Conservation (phyloP, 257 asterid genomes). For the Coffea canephora region DNA sequence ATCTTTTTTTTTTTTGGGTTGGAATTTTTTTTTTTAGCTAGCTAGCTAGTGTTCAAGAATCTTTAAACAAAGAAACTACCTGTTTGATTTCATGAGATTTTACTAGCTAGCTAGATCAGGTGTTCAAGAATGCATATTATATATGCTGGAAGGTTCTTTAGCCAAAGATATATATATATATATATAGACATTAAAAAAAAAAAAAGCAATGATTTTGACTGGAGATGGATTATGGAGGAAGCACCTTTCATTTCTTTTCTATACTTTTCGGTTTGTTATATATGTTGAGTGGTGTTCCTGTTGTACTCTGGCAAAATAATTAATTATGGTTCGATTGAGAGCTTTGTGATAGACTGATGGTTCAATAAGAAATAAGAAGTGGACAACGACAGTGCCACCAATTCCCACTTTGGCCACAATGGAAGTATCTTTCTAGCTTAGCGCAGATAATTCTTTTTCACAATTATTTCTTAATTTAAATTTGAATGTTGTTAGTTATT, state of each 20-base stretch:
- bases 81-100: background rate
- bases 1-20: no score
- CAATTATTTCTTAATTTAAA: no score
- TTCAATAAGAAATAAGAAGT: background rate
- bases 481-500: no score
- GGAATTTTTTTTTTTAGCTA: no score
- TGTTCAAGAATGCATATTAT: no score
- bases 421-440: constrained; percentile 6
- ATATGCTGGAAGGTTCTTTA: background rate
- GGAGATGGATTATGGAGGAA: background rate
- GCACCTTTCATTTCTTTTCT: background rate
- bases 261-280: background rate
- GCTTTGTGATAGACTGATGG: background rate
- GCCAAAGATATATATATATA: no score
- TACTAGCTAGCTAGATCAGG: background rate
- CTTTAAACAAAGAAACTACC: background rate
- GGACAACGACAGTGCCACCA: constrained; percentile 6
- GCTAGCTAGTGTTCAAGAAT: background rate
- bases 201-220: background rate
- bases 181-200: no score
- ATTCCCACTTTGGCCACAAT: background rate
- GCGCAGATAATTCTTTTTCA: background rate
- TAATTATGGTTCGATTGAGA: background rate
- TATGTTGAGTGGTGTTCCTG: background rate
- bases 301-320: constrained; percentile 9